A percentile compares a stretch with the other conserved stretches of the same genome.
Evolutionary conservation across 192 early-diverging fungal species (phyloP).

Genomic region (Backusella macrospora): DNA sequence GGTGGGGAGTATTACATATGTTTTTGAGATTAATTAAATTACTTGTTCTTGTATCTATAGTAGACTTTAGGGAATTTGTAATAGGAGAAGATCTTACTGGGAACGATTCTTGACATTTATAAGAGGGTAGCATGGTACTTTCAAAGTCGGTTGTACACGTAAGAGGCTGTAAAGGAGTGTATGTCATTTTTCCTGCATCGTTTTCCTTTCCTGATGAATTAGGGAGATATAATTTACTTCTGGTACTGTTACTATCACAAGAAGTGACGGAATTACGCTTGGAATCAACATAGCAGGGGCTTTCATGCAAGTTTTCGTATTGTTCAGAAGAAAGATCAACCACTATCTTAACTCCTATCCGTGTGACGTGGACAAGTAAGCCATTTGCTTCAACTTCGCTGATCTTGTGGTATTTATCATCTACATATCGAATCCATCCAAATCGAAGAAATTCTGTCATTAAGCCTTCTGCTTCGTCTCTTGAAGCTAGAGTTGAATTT

Average conservation of each 20-base stretch:
- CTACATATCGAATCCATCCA: conserved; percentile 44
- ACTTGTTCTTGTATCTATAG: conserved; percentile 39
- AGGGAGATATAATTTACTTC: not conserved
- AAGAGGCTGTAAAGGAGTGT: not conserved
- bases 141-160: conserved; percentile 4
- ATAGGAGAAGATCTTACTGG: not conserved
- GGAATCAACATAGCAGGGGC: not conserved
- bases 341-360: not conserved
- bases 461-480: conserved; percentile 50
- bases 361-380: conserved; percentile 10
- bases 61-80: not conserved
- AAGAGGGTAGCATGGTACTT: not conserved
- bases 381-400: not conserved
- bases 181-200: not conserved
- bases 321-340: conserved; percentile 14
- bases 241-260: not conserved
- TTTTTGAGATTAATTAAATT: conserved; percentile 57
- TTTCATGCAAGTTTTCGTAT: not conserved
- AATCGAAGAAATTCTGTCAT: conserved; percentile 46
- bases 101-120: not conserved
- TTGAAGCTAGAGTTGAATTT: conserved; percentile 48
- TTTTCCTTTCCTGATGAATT: not conserved
- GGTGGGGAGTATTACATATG: conserved; percentile 55
- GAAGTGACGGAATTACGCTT: not conserved
- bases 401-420: not conserved